Conservation (phyloP, 345 rosid genomes). For the Hevea brasiliensis region DNA sequence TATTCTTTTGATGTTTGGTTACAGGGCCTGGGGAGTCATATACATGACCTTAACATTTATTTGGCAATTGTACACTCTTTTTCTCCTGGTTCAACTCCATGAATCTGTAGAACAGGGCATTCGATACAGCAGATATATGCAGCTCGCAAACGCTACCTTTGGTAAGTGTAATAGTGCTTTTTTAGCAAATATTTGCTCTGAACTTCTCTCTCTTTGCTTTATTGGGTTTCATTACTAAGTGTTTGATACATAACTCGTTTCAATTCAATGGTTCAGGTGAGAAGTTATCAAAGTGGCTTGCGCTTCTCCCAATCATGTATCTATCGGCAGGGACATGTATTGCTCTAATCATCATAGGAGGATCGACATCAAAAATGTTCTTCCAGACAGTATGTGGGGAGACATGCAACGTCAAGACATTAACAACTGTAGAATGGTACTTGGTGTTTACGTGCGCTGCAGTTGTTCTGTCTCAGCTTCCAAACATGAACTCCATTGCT, state of each 20-base stretch:
- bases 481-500: conserved; percentile 46
- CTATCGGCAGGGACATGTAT: conserved; percentile 42
- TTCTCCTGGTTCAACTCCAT: conserved; percentile 77
- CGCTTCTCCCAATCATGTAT: conserved; percentile 35
- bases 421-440: conserved; percentile 37
- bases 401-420: conserved; percentile 17
- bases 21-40: conserved; percentile 77
- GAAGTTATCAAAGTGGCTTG: conserved; percentile 35
- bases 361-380: conserved; percentile 30
- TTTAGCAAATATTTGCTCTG: too few species aligned
- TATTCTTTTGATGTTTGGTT: conserved; percentile 9
- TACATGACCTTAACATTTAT: conserved; percentile 51
- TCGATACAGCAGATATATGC: conserved; percentile 73
- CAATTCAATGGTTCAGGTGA: conserved; percentile 23
- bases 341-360: conserved; percentile 40
- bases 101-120: conserved; percentile 51
- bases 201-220: too few species aligned
- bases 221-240: neutral
- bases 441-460: conserved; percentile 42
- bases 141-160: conserved; percentile 55
- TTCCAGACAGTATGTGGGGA: conserved; percentile 32
- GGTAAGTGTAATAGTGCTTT: conserved; percentile 51
- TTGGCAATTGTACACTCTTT: conserved; percentile 81
- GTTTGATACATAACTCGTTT: neutral
- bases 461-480: conserved; percentile 43